Evolutionary conservation across 169 alveolate genomes (phyloP).

Genomic region (Plasmodium relictum): DNA sequence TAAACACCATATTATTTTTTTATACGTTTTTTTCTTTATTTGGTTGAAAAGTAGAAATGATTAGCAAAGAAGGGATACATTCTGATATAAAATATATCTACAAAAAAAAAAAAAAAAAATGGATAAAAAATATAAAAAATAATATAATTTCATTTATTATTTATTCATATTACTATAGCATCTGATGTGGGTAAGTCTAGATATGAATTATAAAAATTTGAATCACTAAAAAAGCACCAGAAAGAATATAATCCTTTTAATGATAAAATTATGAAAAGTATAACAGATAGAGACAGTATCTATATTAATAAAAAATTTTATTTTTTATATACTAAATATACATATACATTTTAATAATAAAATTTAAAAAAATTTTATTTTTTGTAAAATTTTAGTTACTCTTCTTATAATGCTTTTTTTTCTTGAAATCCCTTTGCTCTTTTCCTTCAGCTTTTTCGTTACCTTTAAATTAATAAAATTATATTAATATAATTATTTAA

Average conservation of each 20-base stretch:
- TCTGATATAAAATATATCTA: conserved; percentile 62
- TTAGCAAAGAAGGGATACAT: conserved; percentile 61
- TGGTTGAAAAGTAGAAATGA: conserved; percentile 49
- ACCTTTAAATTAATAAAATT: conserved; percentile 17
- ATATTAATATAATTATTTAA: neutral
- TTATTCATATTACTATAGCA: conserved; percentile 32
- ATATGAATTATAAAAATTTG: conserved; percentile 21
- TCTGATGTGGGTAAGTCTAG: conserved; percentile 50
- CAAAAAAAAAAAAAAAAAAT: neutral
- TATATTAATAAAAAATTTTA: conserved; percentile 19
- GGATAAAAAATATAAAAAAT: neutral
- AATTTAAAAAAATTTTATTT: neutral
- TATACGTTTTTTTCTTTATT: conserved; percentile 49
- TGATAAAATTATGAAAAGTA: conserved; percentile 42
- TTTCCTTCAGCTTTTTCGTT: conserved; percentile 51
- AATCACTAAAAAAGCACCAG: conserved; percentile 47
- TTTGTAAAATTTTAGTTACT: conserved; percentile 15
- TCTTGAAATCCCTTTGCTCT: conserved; percentile 48
- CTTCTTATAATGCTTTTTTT: conserved; percentile 31
- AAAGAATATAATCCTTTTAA: conserved; percentile 59
- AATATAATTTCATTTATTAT: neutral
- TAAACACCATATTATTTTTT: conserved; percentile 8
- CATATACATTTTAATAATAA: neutral
- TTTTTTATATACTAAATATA: neutral
- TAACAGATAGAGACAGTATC: conserved; percentile 54